Evolutionary conservation across 2,329 filamentous ascomycete genomes (phyloP).

Genomic region (Calonectria pauciramosa): DNA sequence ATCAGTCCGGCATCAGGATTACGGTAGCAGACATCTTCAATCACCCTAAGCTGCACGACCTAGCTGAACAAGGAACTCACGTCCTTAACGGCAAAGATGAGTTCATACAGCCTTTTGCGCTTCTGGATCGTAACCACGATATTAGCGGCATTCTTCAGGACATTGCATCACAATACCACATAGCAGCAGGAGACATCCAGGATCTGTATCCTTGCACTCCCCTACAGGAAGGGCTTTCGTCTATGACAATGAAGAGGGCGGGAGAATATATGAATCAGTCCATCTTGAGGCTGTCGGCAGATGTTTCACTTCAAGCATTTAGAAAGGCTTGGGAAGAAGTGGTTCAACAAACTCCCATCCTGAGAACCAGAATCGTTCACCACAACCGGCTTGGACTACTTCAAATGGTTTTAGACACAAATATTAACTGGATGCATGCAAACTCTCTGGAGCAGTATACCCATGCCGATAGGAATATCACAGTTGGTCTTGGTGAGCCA

Average conservation of each 20-base stretch:
- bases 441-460: slow-evolving; percentile 52
- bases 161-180: not conserved
- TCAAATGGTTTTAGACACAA: slow-evolving; percentile 58
- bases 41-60: not conserved
- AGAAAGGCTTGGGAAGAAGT: slow-evolving; percentile 30
- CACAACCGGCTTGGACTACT: slow-evolving; percentile 55
- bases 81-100: not conserved
- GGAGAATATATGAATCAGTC: slow-evolving; percentile 37
- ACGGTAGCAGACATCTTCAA: slow-evolving; percentile 31
- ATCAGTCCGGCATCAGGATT: slow-evolving; percentile 18
- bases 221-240: slow-evolving; percentile 51
- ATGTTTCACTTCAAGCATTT: slow-evolving; percentile 25
- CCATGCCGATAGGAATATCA: not conserved
- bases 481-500: not conserved
- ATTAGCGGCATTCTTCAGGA: not conserved
- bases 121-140: slow-evolving; percentile 21
- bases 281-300: slow-evolving; percentile 25
- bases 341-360: slow-evolving; percentile 42
- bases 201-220: slow-evolving; percentile 55
- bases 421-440: slow-evolving; percentile 46
- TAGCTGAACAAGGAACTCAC: not conserved
- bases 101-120: slow-evolving; percentile 56
- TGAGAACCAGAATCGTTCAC: slow-evolving; percentile 63
- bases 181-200: slow-evolving; percentile 29
- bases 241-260: slow-evolving; percentile 46